Base-by-base conservation (phyloP, 2,329 filamentous ascomycete species). In the Fusarium aywerte region DNA sequence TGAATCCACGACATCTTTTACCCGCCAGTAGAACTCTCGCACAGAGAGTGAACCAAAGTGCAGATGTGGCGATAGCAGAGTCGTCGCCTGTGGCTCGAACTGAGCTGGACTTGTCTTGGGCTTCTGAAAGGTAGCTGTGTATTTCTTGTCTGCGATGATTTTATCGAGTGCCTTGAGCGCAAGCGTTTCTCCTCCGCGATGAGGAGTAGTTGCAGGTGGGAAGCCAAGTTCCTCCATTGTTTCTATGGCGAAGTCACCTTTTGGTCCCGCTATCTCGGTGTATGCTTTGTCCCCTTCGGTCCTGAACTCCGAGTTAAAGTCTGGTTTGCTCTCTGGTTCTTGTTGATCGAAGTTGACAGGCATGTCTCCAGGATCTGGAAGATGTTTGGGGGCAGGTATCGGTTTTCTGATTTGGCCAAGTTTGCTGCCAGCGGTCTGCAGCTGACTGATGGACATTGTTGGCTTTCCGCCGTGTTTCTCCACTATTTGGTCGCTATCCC, bases 11-110 rank as follows among this genome's bases (percentile, higher is more conserved):
- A 90, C 83, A 25, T 89, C 87, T 72, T 89, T 84, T 0, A 88
- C 87, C 23, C 86, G 84, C 87, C 90, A 92, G 78, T 91, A 94
- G 76, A 93, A 90, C 54, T 90, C 84, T 3, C 91, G 84, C 11
- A 87, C 83, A n/a, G 87, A 89, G 10, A 94, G 80, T 12, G 87
- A 86, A 23, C 91, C 91, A 63, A 94, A 93, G 75, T 94, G 91
- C 54, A 92, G 77, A 74, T 91, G 87, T 0, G 91, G 90, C 0
- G 89, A 92, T 8, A 93, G 82, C 1, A 93, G 81, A 1, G 90
- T 93, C 1, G 91, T 93, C 0, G 89, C 85, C 73, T 90, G 89
- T 0, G 90, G 91, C 35, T 87, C 84, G 69, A 93, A 92, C 4
- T 86, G 89, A 3, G 91, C 90, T 0, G 91, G 91, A 33, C 88